A percentile compares a stretch with the other conserved stretches of the same genome.
Conservation (phyloP, 1,284 basidiomycete genomes). For the Marasmius fiardii region DNA sequence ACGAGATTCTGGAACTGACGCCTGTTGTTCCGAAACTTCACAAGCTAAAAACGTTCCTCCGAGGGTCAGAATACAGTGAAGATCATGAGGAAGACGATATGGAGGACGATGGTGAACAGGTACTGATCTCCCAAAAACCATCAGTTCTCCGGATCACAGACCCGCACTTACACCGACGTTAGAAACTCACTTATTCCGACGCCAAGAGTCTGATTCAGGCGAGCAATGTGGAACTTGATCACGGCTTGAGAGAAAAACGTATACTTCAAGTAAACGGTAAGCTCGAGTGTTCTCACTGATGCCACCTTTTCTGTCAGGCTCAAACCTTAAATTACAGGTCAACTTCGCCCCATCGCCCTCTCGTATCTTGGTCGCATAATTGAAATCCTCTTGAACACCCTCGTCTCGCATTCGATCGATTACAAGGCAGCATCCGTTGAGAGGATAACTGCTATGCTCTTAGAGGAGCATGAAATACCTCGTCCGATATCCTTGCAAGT, state of each 20-base stretch:
- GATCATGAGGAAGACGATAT: constrained; percentile 50
- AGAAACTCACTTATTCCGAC: constrained; percentile 53
- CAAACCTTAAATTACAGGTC: constrained; percentile 36
- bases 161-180: constrained; percentile 18
- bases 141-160: background rate
- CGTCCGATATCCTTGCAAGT: constrained; percentile 62
- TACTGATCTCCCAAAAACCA: background rate
- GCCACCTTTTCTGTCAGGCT: constrained; percentile 1
- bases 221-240: constrained; percentile 68
- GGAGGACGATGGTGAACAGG: constrained; percentile 28
- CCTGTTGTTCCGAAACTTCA: constrained; percentile 73
- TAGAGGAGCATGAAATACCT: constrained; percentile 72
- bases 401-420: constrained; percentile 56
- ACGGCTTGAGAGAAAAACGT: constrained; percentile 59
- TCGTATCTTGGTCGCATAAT: constrained; percentile 68
- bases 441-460: constrained; percentile 54
- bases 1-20: constrained; percentile 75
- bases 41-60: constrained; percentile 58
- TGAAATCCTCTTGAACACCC: constrained; percentile 65
- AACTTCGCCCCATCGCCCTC: constrained; percentile 67
- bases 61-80: constrained; percentile 67
- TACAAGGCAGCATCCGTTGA: constrained; percentile 47
- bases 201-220: constrained; percentile 71
- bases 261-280: constrained; percentile 72
- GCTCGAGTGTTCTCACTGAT: constrained; percentile 14